A percentile compares a stretch with the other conserved stretches of the same genome.
Conservation (phyloP, 805 yeast genomes). For the Wilhelminamyces savonicus region DNA sequence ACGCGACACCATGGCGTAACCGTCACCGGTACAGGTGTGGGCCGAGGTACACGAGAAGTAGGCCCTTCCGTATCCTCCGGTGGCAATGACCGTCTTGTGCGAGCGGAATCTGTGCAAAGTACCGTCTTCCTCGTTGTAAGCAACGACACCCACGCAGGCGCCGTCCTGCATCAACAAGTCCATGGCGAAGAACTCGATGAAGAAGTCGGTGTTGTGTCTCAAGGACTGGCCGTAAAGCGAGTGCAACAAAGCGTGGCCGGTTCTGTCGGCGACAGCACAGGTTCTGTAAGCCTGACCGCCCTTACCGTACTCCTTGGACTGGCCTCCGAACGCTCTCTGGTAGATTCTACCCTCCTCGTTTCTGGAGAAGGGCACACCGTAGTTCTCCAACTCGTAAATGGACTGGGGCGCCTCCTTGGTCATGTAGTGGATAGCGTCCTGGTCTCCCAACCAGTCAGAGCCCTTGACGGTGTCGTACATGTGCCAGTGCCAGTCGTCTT, state of each 20-base stretch:
- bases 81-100: constrained; percentile 92
- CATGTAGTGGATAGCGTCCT: constrained; percentile 98
- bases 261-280: constrained; percentile 99
- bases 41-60: constrained; percentile 99
- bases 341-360: constrained; percentile 94
- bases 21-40: constrained; percentile 99
- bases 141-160: constrained; percentile 93
- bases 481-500: constrained; percentile 99
- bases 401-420: constrained; percentile 96
- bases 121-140: constrained; percentile 98
- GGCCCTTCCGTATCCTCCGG: constrained; percentile 98
- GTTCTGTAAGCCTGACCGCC: constrained; percentile 99
- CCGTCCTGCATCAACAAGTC: constrained; percentile 94
- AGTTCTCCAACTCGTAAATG: constrained; percentile 94
- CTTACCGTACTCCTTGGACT: constrained; percentile 88
- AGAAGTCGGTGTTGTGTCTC: constrained; percentile 95
- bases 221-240: constrained; percentile 94
- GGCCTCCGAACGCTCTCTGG: constrained; percentile 99
- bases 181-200: constrained; percentile 94
- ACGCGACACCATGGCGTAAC: constrained; percentile 95
- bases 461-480: constrained; percentile 99
- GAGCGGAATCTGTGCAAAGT: constrained; percentile 97
- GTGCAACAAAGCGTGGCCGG: constrained; percentile 96
- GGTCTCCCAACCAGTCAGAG: constrained; percentile 99
- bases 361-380: constrained; percentile 97